Percentiles rank a stretch among this genome's conserved stretches.
These are phyloP conservation scores for Albifimbria verrucaria DNA, from an alignment of 2,329 filamentous ascomycete species.

Conservation along the genomic window DNA sequence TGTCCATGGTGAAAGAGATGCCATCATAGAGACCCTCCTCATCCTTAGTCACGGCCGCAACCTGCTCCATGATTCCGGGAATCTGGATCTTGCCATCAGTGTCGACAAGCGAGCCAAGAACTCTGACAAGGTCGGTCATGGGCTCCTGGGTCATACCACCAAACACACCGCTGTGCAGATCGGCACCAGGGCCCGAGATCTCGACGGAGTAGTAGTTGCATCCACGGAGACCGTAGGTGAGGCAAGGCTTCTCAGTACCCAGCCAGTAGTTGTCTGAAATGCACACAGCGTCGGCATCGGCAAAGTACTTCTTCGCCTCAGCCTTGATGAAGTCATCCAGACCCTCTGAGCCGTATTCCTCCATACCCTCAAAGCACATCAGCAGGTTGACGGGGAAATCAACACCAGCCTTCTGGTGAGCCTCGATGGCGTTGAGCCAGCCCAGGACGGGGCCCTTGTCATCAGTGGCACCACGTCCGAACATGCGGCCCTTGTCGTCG, in stretches of 20 bases:
- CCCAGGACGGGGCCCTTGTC: slow-evolving; percentile 97
- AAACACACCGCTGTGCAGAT: slow-evolving; percentile 95
- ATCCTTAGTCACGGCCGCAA: slow-evolving; percentile 81
- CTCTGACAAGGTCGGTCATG: slow-evolving; percentile 89
- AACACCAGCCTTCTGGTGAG: slow-evolving; percentile 89
- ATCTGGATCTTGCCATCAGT: slow-evolving; percentile 90
- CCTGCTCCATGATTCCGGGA: slow-evolving; percentile 89
- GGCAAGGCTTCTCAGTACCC: slow-evolving; percentile 94
- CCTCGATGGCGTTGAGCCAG: slow-evolving; percentile 97
- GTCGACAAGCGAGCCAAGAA: slow-evolving; percentile 83
- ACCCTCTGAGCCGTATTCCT: slow-evolving; percentile 96
- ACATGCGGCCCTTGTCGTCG: slow-evolving; percentile 92
- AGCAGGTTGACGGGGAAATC: slow-evolving; percentile 97
- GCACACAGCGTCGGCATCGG: slow-evolving; percentile 92
- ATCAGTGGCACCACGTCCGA: slow-evolving; percentile 89
- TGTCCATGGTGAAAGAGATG: slow-evolving; percentile 96
- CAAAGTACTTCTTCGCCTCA: slow-evolving; percentile 93
- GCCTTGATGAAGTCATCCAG: slow-evolving; percentile 90
- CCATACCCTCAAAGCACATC: slow-evolving; percentile 99
- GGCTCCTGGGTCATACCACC: slow-evolving; percentile 95
- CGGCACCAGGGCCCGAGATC: slow-evolving; percentile 85
- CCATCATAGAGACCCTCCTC: slow-evolving; percentile 84
- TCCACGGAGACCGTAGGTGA: slow-evolving; percentile 94
- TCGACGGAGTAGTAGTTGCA: slow-evolving; percentile 98
- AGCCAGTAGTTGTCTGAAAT: slow-evolving; percentile 99